A percentile compares a stretch with the other conserved stretches of the same genome.
Conservation (phyloP, 2,329 filamentous ascomycete species). For the Arachnopeziza araneosa region DNA sequence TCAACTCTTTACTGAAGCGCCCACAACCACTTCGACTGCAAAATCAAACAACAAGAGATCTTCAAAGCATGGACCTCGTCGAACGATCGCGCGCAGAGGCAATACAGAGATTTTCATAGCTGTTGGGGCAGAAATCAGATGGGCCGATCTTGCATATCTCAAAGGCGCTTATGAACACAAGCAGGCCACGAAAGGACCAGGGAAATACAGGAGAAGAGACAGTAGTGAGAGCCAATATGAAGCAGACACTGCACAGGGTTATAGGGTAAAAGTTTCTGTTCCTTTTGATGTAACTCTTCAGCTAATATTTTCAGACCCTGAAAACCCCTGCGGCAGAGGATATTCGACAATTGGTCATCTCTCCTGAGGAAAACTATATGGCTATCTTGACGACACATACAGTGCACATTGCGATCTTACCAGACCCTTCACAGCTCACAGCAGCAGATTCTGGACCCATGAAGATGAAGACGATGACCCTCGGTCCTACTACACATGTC, state of each 20-base stretch:
- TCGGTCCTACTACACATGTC: slow-evolving; percentile 91
- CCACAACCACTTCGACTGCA: slow-evolving; percentile 24
- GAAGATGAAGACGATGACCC: slow-evolving; percentile 78
- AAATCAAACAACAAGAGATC: slow-evolving; percentile 36
- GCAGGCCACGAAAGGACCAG: slow-evolving; percentile 15
- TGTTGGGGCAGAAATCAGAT: slow-evolving; percentile 83
- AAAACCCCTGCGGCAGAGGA: slow-evolving; percentile 72
- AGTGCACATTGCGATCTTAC: slow-evolving; percentile 80
- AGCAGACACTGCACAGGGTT: slow-evolving; percentile 36
- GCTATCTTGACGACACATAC: slow-evolving; percentile 85
- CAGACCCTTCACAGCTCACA: slow-evolving; percentile 71
- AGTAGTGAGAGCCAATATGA: slow-evolving; percentile 20
- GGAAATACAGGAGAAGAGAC: slow-evolving; percentile 16
- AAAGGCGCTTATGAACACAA: slow-evolving; percentile 56
- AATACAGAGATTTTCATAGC: slow-evolving; percentile 80
- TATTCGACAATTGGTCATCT: slow-evolving; percentile 80
- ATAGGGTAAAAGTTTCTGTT: slow-evolving; percentile 38
- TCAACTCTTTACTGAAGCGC: slow-evolving; percentile 61
- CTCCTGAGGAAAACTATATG: slow-evolving; percentile 74
- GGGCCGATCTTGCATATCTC: slow-evolving; percentile 76
- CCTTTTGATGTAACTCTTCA: slow-evolving; percentile 15
- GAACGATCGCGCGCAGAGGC: slow-evolving; percentile 73
- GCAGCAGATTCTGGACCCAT: slow-evolving; percentile 62
- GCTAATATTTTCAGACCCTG: slow-evolving; percentile 52
- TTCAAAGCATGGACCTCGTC: slow-evolving; percentile 43